Percentiles rank a stretch among this genome's conserved stretches.
Conservation (phyloP, 129 eudicot genomes). For the Gnaphalium uliginosum region DNA sequence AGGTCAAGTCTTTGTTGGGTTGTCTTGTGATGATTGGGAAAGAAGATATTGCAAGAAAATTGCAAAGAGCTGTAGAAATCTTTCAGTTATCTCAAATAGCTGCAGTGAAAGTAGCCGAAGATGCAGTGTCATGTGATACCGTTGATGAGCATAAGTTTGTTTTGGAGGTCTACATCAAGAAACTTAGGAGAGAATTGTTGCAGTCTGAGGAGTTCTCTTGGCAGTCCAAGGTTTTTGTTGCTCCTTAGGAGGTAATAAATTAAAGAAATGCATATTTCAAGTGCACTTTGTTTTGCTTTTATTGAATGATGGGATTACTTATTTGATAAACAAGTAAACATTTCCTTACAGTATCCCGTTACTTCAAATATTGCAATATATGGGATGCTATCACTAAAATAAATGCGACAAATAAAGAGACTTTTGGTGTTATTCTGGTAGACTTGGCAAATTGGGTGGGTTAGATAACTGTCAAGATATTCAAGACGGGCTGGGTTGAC, state of each 20-base stretch:
- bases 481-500: too few species aligned
- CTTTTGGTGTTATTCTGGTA: too few species aligned
- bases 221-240: slow-evolving; percentile 66
- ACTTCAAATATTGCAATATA: neutral
- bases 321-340: neutral
- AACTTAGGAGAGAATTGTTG: slow-evolving; percentile 50
- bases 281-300: neutral
- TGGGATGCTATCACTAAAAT: neutral
- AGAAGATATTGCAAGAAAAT: slow-evolving; percentile 68
- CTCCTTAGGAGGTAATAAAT: slow-evolving; percentile 43
- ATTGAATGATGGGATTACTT: neutral
- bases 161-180: slow-evolving; percentile 62
- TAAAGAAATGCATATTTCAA: neutral
- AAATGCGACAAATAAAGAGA: neutral
- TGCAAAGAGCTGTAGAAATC: slow-evolving; percentile 63
- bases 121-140: slow-evolving; percentile 47
- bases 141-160: slow-evolving; percentile 64
- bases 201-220: slow-evolving; percentile 80
- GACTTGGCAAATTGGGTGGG: too few species aligned
- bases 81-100: slow-evolving; percentile 81
- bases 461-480: too few species aligned
- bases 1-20: slow-evolving; percentile 72
- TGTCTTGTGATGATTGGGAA: slow-evolving; percentile 78
- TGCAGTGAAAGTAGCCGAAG: slow-evolving; percentile 78
- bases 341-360: neutral